Conservation (phyloP, 140 eudicot species). For the Cichorium intybus region DNA sequence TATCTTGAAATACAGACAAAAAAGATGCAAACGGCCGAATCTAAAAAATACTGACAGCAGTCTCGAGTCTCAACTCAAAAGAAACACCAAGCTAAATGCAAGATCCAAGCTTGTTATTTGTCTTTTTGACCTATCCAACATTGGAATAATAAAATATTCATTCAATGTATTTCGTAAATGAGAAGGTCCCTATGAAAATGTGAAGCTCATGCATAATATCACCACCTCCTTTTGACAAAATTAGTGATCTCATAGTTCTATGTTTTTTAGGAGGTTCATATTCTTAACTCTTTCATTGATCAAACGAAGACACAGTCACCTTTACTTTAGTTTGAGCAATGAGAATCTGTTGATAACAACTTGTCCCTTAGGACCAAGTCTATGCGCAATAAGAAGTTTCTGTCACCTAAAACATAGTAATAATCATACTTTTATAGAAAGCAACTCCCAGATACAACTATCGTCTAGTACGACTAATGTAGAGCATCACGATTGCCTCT, state of each 20-base stretch:
- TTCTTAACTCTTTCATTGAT: slow-evolving; percentile 5
- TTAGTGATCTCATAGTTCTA: background rate
- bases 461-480: slow-evolving; percentile 4
- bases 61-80: background rate
- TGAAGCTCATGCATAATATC: slow-evolving; percentile 3
- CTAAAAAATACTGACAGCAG: slow-evolving; percentile 1
- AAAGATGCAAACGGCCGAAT: slow-evolving; percentile 5
- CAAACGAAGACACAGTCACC: background rate
- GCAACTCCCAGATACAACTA: slow-evolving; percentile 13
- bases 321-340: background rate
- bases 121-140: slow-evolving; percentile 2
- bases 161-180: background rate
- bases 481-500: background rate
- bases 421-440: slow-evolving; percentile 18
- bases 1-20: slow-evolving; percentile 10
- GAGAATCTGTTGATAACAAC: background rate
- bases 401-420: slow-evolving; percentile 8
- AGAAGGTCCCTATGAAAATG: background rate
- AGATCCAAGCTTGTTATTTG: background rate
- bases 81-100: background rate
- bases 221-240: background rate
- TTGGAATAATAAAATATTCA: slow-evolving; percentile 5
- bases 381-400: background rate
- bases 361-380: slow-evolving; percentile 18
- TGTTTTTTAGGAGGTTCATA: background rate